Conservation (phyloP, 371 early-diverging fungal species). For the Blakeslea trispora region DNA sequence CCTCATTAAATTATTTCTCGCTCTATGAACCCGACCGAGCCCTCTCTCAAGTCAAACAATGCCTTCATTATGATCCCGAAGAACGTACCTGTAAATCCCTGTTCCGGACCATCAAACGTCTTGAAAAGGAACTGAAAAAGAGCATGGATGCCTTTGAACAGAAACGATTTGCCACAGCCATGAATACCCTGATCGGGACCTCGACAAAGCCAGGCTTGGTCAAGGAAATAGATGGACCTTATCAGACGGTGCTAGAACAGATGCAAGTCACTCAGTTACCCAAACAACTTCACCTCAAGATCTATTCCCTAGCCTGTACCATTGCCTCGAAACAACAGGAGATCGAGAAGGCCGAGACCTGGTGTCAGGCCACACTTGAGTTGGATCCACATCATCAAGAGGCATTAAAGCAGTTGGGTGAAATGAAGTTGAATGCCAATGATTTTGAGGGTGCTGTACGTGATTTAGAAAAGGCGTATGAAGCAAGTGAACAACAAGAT, state of each 20-base stretch:
- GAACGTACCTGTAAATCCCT: slow-evolving; percentile 79
- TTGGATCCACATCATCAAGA: slow-evolving; percentile 68
- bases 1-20: slow-evolving; percentile 75
- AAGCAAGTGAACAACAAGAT: slow-evolving; percentile 35
- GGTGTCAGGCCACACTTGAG: slow-evolving; percentile 60
- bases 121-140: slow-evolving; percentile 34
- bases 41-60: slow-evolving; percentile 74
- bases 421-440: slow-evolving; percentile 64
- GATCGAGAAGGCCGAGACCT: slow-evolving; percentile 24
- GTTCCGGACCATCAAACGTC: slow-evolving; percentile 65
- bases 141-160: slow-evolving; percentile 57
- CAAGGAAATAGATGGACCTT: slow-evolving; percentile 49
- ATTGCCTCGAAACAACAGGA: slow-evolving; percentile 57
- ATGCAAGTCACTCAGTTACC: slow-evolving; percentile 47
- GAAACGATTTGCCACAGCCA: slow-evolving; percentile 66
- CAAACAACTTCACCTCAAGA: slow-evolving; percentile 51
- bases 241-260: slow-evolving; percentile 31
- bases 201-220: slow-evolving; percentile 52
- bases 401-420: slow-evolving; percentile 70
- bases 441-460: slow-evolving; percentile 74
- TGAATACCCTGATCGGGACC: slow-evolving; percentile 63
- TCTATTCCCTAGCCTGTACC: slow-evolving; percentile 63
- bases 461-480: slow-evolving; percentile 73
- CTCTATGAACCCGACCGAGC: slow-evolving; percentile 73
- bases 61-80: slow-evolving; percentile 88